Conservation (phyloP, 345 rosid species). For the Ricinus communis region DNA sequence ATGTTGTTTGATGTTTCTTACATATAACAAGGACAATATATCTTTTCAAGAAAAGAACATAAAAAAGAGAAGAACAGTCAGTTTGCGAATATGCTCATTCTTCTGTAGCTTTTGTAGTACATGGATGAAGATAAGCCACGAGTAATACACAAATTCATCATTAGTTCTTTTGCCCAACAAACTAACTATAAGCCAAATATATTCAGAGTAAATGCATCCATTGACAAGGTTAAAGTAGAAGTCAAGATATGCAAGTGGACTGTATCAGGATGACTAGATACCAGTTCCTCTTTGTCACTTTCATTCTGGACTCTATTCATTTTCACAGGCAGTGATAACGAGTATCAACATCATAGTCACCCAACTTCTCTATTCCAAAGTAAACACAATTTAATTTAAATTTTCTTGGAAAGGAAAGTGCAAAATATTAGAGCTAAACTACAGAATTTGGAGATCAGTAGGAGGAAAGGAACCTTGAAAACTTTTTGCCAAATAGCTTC, state of each 20-base stretch:
- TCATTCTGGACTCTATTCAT: not conserved
- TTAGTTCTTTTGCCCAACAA: not conserved
- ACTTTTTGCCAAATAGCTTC: slow-evolving; percentile 74
- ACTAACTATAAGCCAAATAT: not conserved
- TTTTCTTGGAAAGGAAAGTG: not conserved
- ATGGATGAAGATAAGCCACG: not conserved
- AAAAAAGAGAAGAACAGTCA: not conserved
- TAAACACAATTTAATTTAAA: not conserved
- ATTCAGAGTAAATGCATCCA: not conserved
- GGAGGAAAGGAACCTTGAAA: slow-evolving; percentile 46
- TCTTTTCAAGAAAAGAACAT: not conserved
- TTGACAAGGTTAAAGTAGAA: not conserved
- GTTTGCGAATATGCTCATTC: not conserved
- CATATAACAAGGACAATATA: not conserved
- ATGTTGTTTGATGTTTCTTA: too few relatives aligned
- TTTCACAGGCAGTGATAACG: not conserved
- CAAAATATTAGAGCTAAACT: slow-evolving; percentile 3
- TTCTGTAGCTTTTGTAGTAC: not conserved
- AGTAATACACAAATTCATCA: not conserved
- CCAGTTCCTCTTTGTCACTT: not conserved
- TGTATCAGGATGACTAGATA: not conserved
- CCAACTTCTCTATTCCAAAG: not conserved
- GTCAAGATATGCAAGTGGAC: not conserved
- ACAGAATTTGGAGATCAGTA: slow-evolving; percentile 8
- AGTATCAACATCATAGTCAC: too few relatives aligned